Conservation (phyloP, 768 basidiomycete genomes). For the Leccinum boreale region DNA sequence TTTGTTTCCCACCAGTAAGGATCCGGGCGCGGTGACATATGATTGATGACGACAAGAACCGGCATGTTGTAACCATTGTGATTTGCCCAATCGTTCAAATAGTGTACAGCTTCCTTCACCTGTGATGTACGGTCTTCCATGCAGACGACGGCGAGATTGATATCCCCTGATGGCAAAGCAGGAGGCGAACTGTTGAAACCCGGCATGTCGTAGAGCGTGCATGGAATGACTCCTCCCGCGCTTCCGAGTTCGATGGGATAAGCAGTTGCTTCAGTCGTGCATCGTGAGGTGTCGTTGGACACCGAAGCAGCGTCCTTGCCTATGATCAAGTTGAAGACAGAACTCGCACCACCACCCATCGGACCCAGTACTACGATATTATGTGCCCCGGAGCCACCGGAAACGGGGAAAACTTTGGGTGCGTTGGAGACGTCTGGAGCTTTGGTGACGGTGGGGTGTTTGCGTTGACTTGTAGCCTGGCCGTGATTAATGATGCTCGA, state of each 20-base stretch:
- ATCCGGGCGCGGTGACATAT: slow-evolving; percentile 18
- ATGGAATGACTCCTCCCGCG: slow-evolving; percentile 2
- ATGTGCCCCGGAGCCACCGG: neutral
- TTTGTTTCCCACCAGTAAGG: slow-evolving; percentile 23
- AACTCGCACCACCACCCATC: slow-evolving; percentile 26
- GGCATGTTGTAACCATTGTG: slow-evolving; percentile 15
- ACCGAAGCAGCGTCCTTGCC: slow-evolving; percentile 17
- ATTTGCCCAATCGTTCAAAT: slow-evolving; percentile 17
- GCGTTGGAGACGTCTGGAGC: neutral
- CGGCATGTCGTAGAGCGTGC: slow-evolving; percentile 24
- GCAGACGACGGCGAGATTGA: slow-evolving; percentile 23
- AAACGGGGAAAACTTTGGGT: neutral
- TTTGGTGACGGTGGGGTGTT: too few relatives aligned
- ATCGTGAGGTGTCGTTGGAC: slow-evolving; percentile 16
- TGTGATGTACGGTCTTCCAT: slow-evolving; percentile 20
- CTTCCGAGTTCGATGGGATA: slow-evolving; percentile 17
- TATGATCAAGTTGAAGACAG: slow-evolving; percentile 30
- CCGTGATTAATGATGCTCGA: too few relatives aligned
- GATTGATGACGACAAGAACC: slow-evolving; percentile 21
- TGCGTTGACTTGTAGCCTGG: too few relatives aligned
- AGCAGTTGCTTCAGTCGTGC: slow-evolving; percentile 15
- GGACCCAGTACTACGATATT: slow-evolving; percentile 27
- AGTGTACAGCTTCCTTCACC: slow-evolving; percentile 19
- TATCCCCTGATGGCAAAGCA: slow-evolving; percentile 18
- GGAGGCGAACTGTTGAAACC: slow-evolving; percentile 18